phyloP scores from a whole-genome alignment of 352 stramenopile genomes.

The Phytophthora pini region DNA sequence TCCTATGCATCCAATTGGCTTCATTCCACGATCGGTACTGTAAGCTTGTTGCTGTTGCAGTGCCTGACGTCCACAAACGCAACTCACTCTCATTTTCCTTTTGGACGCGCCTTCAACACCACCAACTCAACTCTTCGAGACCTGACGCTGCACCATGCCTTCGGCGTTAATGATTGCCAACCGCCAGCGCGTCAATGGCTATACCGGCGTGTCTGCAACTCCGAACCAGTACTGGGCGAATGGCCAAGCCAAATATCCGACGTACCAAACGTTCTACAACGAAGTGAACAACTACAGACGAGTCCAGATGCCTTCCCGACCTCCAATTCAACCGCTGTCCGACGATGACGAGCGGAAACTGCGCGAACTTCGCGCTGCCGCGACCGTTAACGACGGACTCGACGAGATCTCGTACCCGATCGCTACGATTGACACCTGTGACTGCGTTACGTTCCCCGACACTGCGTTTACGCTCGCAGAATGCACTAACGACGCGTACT shows the following conservation, averaged over 20 bases:
- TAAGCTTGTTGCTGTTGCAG: too few relatives aligned
- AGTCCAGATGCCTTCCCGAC: neutral
- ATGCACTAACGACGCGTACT: conserved; percentile 7
- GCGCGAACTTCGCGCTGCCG: neutral
- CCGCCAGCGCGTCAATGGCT: conserved; percentile 1
- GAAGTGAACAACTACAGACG: conserved; percentile 3
- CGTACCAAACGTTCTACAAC: conserved; percentile 9
- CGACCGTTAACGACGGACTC: conserved; percentile 4
- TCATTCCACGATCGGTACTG: too few relatives aligned
- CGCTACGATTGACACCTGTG: conserved; percentile 6
- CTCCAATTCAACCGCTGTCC: neutral
- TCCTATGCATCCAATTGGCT: neutral
- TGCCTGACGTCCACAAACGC: neutral
- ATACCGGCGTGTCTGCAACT: neutral
- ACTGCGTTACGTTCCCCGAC: conserved; percentile 9
- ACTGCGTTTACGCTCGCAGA: too few relatives aligned
- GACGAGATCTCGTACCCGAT: conserved; percentile 17
- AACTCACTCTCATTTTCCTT: conserved; percentile 1
- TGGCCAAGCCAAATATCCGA: neutral
- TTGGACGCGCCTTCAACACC: neutral
- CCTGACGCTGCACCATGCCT: neutral
- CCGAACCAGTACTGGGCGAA: neutral
- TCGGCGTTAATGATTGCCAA: neutral
- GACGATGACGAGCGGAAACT: neutral
- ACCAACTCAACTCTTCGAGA: neutral